A percentile compares a stretch with the other conserved stretches of the same genome.
Conservation (phyloP, 106 monocot species). For the Agapanthus africanus region DNA sequence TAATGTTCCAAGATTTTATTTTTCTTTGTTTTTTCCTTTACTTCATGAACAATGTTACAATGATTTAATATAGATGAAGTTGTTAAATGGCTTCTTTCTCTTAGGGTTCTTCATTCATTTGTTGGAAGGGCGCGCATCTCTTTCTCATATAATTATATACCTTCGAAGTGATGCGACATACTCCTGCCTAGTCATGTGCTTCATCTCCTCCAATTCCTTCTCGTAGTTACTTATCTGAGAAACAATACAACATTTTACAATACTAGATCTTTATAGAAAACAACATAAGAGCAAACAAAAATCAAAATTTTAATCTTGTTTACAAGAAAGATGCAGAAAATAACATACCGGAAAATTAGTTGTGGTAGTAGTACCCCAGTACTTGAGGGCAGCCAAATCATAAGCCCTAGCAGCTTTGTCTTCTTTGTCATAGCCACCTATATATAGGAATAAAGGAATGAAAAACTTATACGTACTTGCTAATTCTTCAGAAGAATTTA, state of each 20-base stretch:
- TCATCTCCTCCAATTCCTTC: constrained; percentile 96
- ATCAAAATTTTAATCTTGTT: no score
- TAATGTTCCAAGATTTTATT: no score
- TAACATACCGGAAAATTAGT: constrained; percentile 85
- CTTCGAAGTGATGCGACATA: constrained; percentile 95
- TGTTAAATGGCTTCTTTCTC: no score
- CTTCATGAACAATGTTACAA: no score
- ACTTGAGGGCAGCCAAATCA: constrained; percentile 97
- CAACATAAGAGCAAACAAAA: constrained; percentile 1
- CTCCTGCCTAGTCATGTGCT: constrained; percentile 97
- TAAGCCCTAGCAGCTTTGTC: constrained; percentile 97
- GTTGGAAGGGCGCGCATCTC: no score
- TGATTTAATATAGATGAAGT: background rate
- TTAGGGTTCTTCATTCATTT: no score
- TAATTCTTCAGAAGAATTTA: background rate
- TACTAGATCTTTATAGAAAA: no score
- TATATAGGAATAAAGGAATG: background rate
- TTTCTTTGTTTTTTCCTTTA: no score
- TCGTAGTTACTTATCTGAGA: constrained; percentile 77
- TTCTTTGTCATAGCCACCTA: constrained; percentile 98
- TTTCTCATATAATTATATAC: constrained; percentile 24
- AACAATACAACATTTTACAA: no score
- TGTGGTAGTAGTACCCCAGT: constrained; percentile 94
- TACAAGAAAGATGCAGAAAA: no score
- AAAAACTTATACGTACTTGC: no score